Evolutionary conservation across 495 filamentous ascomycete genomes (phyloP).

Genomic region (Chaetomidium leptoderma): DNA sequence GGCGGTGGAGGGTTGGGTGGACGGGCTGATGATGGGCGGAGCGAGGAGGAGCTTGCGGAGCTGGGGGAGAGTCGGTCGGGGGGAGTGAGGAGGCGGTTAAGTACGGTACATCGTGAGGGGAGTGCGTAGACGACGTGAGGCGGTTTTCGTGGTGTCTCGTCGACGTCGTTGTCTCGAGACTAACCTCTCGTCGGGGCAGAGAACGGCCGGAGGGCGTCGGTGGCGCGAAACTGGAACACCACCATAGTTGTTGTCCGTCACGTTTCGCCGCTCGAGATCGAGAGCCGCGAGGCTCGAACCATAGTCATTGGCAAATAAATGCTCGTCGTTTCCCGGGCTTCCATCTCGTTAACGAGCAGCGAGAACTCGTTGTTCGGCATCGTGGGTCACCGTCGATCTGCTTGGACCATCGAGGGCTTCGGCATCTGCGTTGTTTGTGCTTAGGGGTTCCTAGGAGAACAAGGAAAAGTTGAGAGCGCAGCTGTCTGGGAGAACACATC

Average conservation of each 20-base stretch:
- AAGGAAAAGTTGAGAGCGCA: neutral
- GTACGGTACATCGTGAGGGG: constrained; percentile 1
- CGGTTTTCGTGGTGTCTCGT: neutral
- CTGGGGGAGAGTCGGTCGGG: constrained; percentile 26
- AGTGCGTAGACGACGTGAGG: neutral
- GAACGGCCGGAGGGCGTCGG: neutral
- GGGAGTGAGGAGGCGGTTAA: constrained; percentile 11
- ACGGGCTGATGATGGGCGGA: constrained; percentile 17
- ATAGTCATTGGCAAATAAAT: neutral
- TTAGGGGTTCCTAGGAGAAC: neutral
- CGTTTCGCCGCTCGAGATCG: neutral
- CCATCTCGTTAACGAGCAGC: neutral
- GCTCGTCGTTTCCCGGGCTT: neutral
- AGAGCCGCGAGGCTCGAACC: neutral
- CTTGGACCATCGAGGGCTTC: neutral
- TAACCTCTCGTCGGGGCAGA: neutral
- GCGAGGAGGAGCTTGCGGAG: constrained; percentile 35
- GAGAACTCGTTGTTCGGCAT: neutral
- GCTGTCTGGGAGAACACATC: neutral
- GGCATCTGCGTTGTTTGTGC: no score
- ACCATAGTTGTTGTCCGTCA: neutral
- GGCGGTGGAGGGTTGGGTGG: neutral
- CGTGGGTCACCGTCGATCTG: no score
- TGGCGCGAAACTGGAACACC: no score
- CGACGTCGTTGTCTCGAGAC: neutral